Evolutionary conservation across 2,329 filamentous ascomycete species (phyloP), one percentile per base, ranked within the genome.

Genomic region (Phoma sp.): DNA sequence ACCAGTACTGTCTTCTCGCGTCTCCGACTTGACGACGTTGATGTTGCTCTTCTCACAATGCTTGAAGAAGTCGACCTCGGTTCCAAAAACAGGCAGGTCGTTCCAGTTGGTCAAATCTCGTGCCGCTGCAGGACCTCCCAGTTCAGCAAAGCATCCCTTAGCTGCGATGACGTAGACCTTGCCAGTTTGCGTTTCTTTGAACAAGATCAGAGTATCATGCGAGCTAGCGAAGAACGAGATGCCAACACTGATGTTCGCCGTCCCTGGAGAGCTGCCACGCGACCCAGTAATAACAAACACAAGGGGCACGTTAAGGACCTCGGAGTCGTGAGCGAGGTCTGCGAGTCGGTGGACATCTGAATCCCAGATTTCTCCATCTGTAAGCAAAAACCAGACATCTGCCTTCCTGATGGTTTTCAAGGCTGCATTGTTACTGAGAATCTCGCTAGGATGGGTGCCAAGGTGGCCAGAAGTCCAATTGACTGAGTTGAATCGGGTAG

Each of bases 211-310:
- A 7, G 67, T 66, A 38, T 75, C 66, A 13, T 60, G 58, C 2
- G 69, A 62, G 38, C 65, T 67, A 10, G 72, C 71, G 43, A 66
- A 73, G 57, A 74, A 72, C 2, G 71, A 64, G 10, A 75, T 65
- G 9, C 71, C 71, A 13, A 75, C 71, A 4, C 68, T 72, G 22
- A 75, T 69, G 43, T 74, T 68, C 4, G 65, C 58, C 1, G 48
- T 51, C 4, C 61, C 58, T 2, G 72, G 72, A 12, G 57, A 57
- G 2, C 25, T 32, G 4, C 55, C 45, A 12, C 61, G 60, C 12
- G 31, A 24, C 2, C 63, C 65, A 4, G 61, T 64, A 36, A 72
- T 70, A 19, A 71, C 32, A 32, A 71, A 72, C 0, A 69, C 53
- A 31, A 67, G 57, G 1, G 69, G 67, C 6, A 70, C 57, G 13